phyloP scores from a whole-genome alignment of 2,329 filamentous ascomycete species.

The Diaporthe citri region DNA sequence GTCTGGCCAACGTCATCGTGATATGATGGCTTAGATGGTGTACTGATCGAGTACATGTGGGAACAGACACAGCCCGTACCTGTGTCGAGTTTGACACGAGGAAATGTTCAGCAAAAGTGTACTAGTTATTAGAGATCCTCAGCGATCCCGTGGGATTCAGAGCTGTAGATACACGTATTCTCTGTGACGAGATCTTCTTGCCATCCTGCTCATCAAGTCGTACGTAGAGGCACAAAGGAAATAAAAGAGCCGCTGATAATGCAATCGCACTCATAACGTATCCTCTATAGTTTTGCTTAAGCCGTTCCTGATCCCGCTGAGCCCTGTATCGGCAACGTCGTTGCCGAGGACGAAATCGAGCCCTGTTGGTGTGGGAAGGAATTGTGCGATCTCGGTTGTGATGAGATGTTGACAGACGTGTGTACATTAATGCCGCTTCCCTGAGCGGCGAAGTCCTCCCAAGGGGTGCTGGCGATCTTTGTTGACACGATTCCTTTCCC shows the following conservation, averaged over 20 bases:
- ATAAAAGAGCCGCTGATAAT: background rate
- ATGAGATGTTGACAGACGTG: conserved; percentile 20
- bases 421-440: conserved; percentile 8
- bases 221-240: background rate
- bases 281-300: background rate
- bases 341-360: conserved; percentile 6
- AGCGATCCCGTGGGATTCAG: background rate
- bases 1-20: background rate
- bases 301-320: background rate
- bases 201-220: background rate
- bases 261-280: too few relatives aligned
- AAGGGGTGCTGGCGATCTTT: conserved; percentile 3
- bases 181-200: background rate
- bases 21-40: background rate
- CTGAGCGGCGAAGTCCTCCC: conserved; percentile 2
- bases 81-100: background rate
- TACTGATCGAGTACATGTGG: background rate
- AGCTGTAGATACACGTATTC: background rate
- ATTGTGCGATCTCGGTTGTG: background rate
- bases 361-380: conserved; percentile 14
- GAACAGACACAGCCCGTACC: background rate
- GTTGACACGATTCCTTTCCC: background rate
- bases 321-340: conserved; percentile 12
- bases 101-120: background rate
- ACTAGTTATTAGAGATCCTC: conserved; percentile 1